These are phyloP conservation scores for Zymoseptoria passerinii DNA, from an alignment of 2,329 filamentous ascomycete genomes.

Conservation along the genomic window DNA sequence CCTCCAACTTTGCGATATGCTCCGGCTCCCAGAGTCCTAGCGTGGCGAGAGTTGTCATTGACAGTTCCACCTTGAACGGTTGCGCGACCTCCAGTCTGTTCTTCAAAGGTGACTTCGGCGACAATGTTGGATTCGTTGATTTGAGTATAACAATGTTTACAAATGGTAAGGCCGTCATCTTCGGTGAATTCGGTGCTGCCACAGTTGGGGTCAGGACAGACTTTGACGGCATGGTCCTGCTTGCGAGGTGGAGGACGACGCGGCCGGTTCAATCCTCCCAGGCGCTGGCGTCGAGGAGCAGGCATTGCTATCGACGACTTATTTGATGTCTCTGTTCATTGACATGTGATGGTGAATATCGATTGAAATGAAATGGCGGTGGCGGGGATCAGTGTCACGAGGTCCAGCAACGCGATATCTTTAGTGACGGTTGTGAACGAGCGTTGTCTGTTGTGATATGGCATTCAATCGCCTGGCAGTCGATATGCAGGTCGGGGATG, in stretches of 20 bases:
- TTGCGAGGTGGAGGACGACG: not conserved
- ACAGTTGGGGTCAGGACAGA: constrained; percentile 10
- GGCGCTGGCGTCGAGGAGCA: not conserved
- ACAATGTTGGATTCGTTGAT: constrained; percentile 84
- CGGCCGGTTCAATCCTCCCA: not conserved
- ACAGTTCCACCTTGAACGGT: constrained; percentile 87
- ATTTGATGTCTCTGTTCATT: not conserved
- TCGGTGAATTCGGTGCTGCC: constrained; percentile 20
- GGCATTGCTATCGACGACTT: not conserved
- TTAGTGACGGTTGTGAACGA: not conserved
- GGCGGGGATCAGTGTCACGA: not conserved
- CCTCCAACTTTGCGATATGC: constrained; percentile 38
- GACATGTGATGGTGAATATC: not conserved
- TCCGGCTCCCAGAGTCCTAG: constrained; percentile 50
- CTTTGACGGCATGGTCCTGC: constrained; percentile 4
- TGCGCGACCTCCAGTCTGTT: constrained; percentile 75
- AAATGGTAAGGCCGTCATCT: constrained; percentile 46
- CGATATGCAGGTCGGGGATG: not conserved
- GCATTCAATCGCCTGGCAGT: not conserved
- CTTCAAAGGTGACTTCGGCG: constrained; percentile 83
- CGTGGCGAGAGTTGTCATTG: constrained; percentile 74
- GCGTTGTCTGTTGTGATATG: not conserved
- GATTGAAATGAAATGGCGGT: not conserved
- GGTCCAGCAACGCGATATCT: not conserved
- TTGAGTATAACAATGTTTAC: constrained; percentile 75